Base-by-base conservation (phyloP, 495 filamentous ascomycete genomes). In the Tetracladium setigerum region DNA sequence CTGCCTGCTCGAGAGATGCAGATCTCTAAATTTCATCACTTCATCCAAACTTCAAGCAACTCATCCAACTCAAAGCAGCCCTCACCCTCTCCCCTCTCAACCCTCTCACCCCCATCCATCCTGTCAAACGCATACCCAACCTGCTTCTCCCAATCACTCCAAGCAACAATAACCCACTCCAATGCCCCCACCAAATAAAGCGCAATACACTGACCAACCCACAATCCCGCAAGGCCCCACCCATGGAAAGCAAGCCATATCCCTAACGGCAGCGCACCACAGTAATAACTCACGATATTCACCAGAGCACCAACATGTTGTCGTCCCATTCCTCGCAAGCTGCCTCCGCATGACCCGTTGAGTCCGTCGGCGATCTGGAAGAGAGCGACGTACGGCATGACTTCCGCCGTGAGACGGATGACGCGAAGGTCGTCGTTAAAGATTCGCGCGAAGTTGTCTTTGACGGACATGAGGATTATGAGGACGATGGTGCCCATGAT, bases 311-410 rank as follows among this genome's bases (percentile, higher is more conserved):
- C 89, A 27, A 92, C 72, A 71, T 94, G 89, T 63, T 95, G 89
- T 32, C 86, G 69, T 12, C 89, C 89, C 86, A 89, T 91, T 0
- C 89, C 89, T 41, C 89, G 64, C 10, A 95, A 66, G 47, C 78
- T 79, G 6, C 89, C 89, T 9, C 89, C 89, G 58, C 89, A 95
- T 49, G 78, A 83, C 0, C 85, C 87, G 63, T 91, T 92, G 46
- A 94, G 63, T 2, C 89, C 89, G 63, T 95, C 89, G 0, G 89
- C 87, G 47, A 95, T 89, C 67, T 95, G 89, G 70, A 95, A 95
- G n/a, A 95, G 71, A 2, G 89, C 89, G 10, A 95, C 89, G 55
- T 77, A 89, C 38, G 87, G 89, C 67, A 95, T 79, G 34, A 95
- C 86, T 30, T 89, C 76, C 2, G 86, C 81, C 0, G 87, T 90